Base-by-base conservation (phyloP, 371 early-diverging fungal species). In the Rhizopus sp. region DNA sequence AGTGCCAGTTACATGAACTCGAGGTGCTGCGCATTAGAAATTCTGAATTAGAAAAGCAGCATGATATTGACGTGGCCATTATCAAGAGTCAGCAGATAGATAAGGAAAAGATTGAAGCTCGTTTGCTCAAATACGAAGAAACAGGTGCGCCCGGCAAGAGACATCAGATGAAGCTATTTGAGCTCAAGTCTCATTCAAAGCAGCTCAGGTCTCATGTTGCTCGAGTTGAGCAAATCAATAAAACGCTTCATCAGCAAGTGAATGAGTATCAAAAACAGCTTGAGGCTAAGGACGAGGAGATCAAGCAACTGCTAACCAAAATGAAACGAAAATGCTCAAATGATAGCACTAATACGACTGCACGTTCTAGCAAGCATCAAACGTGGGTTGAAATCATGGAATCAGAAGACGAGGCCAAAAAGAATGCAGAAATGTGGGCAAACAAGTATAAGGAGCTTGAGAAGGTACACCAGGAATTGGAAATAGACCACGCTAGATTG, bases 371-470 rank as follows among this genome's bases (percentile, higher is more conserved):
- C 23, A 23, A 39, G 39, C 13, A 39, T 39, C 39, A 8, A 2
- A 39, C 49, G 7, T 65, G 66, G 63, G 63, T 62, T 17, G 66
- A 69, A 17, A 57, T 64, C 5, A 65, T 65, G 69, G 50, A 62
- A 33, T 57, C 60, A 7, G 66, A 69, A 41, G 63, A 63, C 37
- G 66, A 62, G 32, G 57, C 47, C 5, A 66, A 69, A 40, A 68
- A 57, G 41, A 54, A 46, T 30, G 45, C 47, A 31, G 52, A 66
- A 32, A 58, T 60, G 33, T 63, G 64, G 68, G 48, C 57, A 0
- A 23, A 46, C 16, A 60, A 54, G 23, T 63, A 68, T 23, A 35
- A 42, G 41, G 62, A 66, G n/a, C 33, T 61, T 1, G 56, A 67
- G 35, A 50, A 53, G 29, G 10, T 42, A 9, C 54, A 53, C 6